Percentiles rank a stretch among this genome's conserved stretches.
Conservation (phyloP, 106 monocot species). For the Dioscorea dumetorum region DNA sequence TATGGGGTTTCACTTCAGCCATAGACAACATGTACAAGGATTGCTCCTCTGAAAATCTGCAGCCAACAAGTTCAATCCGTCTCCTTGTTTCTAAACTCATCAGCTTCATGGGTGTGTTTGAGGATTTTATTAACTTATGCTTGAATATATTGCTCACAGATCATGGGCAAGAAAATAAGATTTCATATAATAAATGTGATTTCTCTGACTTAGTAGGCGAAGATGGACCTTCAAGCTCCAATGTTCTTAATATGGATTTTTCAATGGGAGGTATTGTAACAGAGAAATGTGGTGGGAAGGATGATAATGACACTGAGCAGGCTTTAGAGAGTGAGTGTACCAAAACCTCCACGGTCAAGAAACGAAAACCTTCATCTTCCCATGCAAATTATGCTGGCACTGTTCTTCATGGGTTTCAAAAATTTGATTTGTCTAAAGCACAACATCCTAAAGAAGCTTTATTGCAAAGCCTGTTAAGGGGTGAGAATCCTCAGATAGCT, state of each 20-base stretch:
- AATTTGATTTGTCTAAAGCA: constrained; percentile 23
- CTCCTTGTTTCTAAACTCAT: constrained; percentile 32
- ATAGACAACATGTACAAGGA: constrained; percentile 21
- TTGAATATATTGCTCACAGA: constrained; percentile 31
- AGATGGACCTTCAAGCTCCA: not conserved
- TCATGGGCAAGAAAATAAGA: not conserved
- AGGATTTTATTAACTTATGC: constrained; percentile 47
- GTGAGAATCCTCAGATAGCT: constrained; percentile 37
- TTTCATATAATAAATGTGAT: not conserved
- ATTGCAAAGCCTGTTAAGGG: constrained; percentile 33
- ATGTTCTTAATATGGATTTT: constrained; percentile 10
- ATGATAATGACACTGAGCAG: not conserved
- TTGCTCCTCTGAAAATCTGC: not conserved
- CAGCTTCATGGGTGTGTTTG: constrained; percentile 34
- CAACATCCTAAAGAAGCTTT: constrained; percentile 18
- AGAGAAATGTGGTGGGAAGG: no score
- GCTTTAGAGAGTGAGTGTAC: not conserved
- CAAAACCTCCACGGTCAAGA: not conserved
- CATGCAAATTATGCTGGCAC: not conserved
- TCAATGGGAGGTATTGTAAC: no score
- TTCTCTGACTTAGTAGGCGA: constrained; percentile 4
- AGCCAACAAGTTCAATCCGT: constrained; percentile 8
- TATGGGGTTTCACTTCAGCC: constrained; percentile 54
- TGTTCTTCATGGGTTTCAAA: constrained; percentile 10
- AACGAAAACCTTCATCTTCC: constrained; percentile 6